phyloP scores from a whole-genome alignment of 2,329 filamentous ascomycete species.

The Fusarium sp. region DNA sequence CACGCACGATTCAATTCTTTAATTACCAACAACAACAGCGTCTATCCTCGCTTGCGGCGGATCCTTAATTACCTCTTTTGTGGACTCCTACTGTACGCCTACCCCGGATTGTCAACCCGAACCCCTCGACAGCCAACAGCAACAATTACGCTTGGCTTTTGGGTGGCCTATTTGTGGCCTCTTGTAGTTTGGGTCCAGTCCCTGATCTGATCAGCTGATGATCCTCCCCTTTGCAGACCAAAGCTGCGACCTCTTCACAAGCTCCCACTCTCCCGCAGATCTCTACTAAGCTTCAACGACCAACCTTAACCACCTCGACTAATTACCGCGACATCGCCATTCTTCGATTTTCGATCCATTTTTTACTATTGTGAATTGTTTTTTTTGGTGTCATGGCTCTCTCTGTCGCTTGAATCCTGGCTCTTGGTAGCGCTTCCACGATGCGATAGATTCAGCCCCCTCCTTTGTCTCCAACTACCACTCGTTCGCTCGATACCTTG shows the following conservation, averaged over 20 bases:
- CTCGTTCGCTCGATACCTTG: conserved; percentile 40
- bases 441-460: conserved; percentile 46
- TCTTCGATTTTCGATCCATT: conserved; percentile 8
- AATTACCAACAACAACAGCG: not conserved
- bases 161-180: conserved; percentile 40
- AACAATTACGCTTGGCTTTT: conserved; percentile 39
- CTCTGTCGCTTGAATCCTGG: conserved; percentile 41
- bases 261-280: conserved; percentile 44
- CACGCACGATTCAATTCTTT: not conserved
- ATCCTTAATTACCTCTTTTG: conserved; percentile 39
- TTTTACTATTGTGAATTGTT: conserved; percentile 12
- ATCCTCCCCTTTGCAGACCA: conserved; percentile 50
- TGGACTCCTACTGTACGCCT: conserved; percentile 43
- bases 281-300: conserved; percentile 34
- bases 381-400: conserved; percentile 43
- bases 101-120: conserved; percentile 48
- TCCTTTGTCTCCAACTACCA: conserved; percentile 44
- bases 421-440: conserved; percentile 42
- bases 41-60: conserved; percentile 32
- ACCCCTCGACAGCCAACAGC: conserved; percentile 40
- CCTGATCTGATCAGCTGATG: conserved; percentile 49
- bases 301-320: conserved; percentile 15
- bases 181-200: conserved; percentile 34
- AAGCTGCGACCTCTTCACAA: conserved; percentile 44
- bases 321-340: conserved; percentile 4